Evolutionary conservation across 1,139 yeast genomes (phyloP).

Genomic region (Geotrichum phurueaensis): DNA sequence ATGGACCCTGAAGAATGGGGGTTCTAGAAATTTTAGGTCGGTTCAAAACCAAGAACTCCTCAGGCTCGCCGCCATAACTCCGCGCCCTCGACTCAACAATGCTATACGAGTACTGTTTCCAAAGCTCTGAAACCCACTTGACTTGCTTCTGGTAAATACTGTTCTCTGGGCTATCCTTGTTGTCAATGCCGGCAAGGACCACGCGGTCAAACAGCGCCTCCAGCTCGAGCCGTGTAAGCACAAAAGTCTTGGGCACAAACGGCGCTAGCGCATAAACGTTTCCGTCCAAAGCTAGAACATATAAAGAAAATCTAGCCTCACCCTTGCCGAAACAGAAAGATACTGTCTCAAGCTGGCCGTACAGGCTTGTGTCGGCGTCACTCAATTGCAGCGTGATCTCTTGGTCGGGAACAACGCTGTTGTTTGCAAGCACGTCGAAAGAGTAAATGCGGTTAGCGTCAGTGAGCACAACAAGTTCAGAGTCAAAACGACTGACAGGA

Average conservation of each 20-base stretch:
- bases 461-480: constrained; percentile 39
- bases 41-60: constrained; percentile 22
- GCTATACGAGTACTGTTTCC: constrained; percentile 25
- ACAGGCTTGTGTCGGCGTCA: constrained; percentile 6
- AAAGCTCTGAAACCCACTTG: constrained; percentile 28
- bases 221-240: constrained; percentile 35
- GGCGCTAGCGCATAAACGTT: constrained; percentile 54
- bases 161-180: constrained; percentile 16
- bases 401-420: constrained; percentile 28
- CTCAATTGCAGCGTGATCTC: constrained; percentile 5
- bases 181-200: constrained; percentile 29
- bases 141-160: constrained; percentile 23
- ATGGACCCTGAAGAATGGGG: constrained; percentile 46
- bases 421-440: constrained; percentile 33
- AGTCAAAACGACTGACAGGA: constrained; percentile 39
- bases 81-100: constrained; percentile 23
- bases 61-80: constrained; percentile 20
- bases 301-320: constrained; percentile 43
- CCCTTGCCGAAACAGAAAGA: constrained; percentile 48
- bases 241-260: constrained; percentile 44
- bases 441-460: constrained; percentile 36
- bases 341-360: constrained; percentile 24
- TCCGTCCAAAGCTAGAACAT: constrained; percentile 46
- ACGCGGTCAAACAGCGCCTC: constrained; percentile 42
- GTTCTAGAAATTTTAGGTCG: constrained; percentile 21